Percentiles rank a stretch among this genome's conserved stretches.
Evolutionary conservation across 2,329 filamentous ascomycete species (phyloP).

Genomic region (Exophiala aquamarina): DNA sequence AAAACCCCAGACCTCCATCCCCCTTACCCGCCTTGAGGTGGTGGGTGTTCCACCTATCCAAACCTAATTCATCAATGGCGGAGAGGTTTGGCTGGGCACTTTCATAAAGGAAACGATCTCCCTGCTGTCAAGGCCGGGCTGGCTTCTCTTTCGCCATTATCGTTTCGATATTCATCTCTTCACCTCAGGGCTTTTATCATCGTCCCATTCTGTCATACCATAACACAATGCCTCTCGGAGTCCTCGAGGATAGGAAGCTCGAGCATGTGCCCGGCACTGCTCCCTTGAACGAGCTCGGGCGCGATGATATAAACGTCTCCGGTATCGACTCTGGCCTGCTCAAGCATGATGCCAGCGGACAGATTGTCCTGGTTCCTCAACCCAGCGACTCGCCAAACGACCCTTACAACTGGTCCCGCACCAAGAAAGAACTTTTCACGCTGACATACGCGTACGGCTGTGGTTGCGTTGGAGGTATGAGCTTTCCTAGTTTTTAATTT

Average conservation of each 20-base stretch:
- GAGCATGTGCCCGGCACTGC: constrained; percentile 36
- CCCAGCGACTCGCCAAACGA: constrained; percentile 24
- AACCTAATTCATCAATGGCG: too few relatives aligned
- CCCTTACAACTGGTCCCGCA: constrained; percentile 23
- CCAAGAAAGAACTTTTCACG: constrained; percentile 33
- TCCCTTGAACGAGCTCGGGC: constrained; percentile 28
- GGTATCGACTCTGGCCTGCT: constrained; percentile 32
- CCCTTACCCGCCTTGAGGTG: too few relatives aligned
- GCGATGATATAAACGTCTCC: constrained; percentile 17
- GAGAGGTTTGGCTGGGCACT: too few relatives aligned
- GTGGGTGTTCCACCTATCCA: too few relatives aligned
- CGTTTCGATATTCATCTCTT: too few relatives aligned
- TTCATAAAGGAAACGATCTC: too few relatives aligned
- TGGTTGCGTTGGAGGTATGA: constrained; percentile 43
- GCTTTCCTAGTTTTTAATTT: constrained; percentile 32
- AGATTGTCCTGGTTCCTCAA: constrained; percentile 24
- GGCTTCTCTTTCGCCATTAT: too few relatives aligned
- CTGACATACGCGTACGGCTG: constrained; percentile 41
- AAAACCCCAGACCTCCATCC: too few relatives aligned
- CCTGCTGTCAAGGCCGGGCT: too few relatives aligned
- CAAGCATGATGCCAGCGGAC: constrained; percentile 34
- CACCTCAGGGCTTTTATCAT: too few relatives aligned
- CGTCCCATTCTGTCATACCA: too few relatives aligned
- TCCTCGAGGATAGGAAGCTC: constrained; percentile 32
- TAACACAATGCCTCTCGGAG: constrained; percentile 32